Evolutionary conservation across 2,329 filamentous ascomycete genomes (phyloP), one percentile per base, ranked within the genome.

Genomic region (Fusarium nodosum): DNA sequence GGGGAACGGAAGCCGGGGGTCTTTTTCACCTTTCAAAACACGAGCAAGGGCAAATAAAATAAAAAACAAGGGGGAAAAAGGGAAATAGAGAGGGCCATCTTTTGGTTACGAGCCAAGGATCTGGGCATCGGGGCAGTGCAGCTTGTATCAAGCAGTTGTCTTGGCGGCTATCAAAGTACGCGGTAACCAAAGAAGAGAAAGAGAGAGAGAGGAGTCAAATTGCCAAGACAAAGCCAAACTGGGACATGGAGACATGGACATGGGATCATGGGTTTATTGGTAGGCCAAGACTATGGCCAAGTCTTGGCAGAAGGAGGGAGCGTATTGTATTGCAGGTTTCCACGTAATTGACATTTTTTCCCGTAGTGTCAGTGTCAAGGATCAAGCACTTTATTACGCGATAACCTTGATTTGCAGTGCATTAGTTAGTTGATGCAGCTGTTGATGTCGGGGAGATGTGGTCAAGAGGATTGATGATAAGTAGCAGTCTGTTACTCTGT

Each of bases 101-200:
- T 26, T 7, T 46, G 28, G 63, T 63, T 72, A 69, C 64, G 68
- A 73, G 72, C 71, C 66, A 71, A 74, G 65, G 22, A 44, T 64
- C 70, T 74, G 57, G 72, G 70, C 70, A 70, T 63, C 64, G 66
- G 56, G 73, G 73, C 73, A 66, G 72, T 75, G 73, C 73, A 74
- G 39, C 16, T 57, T 57, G 55, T 57, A 36, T 57, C 30, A 39
- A 28, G 51, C 53, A 69, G 44, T 51, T 56, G 53, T 26, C 71
- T 69, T 73, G 71, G 68, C 66, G 47, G 63, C 46, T 57, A 46
- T 54, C 45, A 34, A 36, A 45, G 45, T 46, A 48, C 48, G 36
- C 46, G 18, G 41, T 15, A 12, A n/a, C 38, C 20, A 20, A 11
- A 50, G 9, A 34, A 60, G 20, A 41, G 36, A 28, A 10, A 28